Evolutionary conservation across 208 protist genomes (phyloP).

Genomic region (Trypanosoma cruzi): DNA sequence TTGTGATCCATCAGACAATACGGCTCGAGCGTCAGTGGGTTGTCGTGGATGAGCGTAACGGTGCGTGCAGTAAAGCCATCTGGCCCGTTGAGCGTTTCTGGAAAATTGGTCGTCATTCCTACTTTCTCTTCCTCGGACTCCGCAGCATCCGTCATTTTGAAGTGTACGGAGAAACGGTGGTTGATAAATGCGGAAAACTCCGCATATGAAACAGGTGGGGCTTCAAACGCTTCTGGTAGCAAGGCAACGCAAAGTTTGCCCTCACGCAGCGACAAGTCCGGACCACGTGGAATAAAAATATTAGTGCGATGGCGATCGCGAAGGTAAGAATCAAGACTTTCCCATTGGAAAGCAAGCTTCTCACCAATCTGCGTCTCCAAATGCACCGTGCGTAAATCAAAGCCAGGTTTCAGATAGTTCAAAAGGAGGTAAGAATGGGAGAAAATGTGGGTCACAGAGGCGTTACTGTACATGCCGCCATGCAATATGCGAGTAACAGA

Average conservation of each 20-base stretch:
- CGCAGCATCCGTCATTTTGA: conserved; percentile 43
- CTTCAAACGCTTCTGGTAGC: conserved; percentile 52
- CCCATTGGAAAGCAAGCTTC: conserved; percentile 63
- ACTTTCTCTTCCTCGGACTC: conserved; percentile 42
- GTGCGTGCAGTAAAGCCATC: conserved; percentile 36
- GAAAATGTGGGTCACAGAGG: conserved; percentile 64
- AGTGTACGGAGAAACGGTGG: conserved; percentile 62
- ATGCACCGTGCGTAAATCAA: conserved; percentile 50
- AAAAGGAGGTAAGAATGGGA: conserved; percentile 72
- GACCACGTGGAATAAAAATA: conserved; percentile 45
- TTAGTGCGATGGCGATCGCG: conserved; percentile 41
- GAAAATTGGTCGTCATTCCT: conserved; percentile 35
- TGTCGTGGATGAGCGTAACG: conserved; percentile 58
- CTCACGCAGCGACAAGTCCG: conserved; percentile 39
- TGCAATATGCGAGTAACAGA: conserved; percentile 80
- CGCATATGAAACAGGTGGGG: conserved; percentile 49
- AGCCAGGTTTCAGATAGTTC: conserved; percentile 71
- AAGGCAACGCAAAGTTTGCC: conserved; percentile 70
- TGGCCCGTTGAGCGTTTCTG: conserved; percentile 32
- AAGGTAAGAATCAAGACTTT: conserved; percentile 78
- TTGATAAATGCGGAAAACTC: conserved; percentile 74
- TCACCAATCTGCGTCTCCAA: conserved; percentile 74
- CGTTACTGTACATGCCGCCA: conserved; percentile 84
- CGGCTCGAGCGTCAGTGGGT: conserved; percentile 35
- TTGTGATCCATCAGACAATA: conserved; percentile 55